phyloP scores from a whole-genome alignment of 371 early-diverging fungal species.

The Lichtheimia ornata region DNA sequence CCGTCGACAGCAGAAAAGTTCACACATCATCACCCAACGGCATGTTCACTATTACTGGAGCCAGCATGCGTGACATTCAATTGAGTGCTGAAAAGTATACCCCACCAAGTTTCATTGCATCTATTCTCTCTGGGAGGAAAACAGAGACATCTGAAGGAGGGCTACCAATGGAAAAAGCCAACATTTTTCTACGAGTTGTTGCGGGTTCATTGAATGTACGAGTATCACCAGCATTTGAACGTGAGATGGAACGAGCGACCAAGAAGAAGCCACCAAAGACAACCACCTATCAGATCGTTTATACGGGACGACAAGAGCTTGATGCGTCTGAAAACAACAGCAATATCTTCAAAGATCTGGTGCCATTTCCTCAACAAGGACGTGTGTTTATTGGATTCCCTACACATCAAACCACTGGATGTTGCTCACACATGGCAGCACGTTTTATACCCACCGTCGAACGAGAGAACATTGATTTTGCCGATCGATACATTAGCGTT shows the following conservation, averaged over 20 bases:
- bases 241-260: constrained; percentile 89
- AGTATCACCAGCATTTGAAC: constrained; percentile 55
- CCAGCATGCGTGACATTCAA: constrained; percentile 67
- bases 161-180: constrained; percentile 47
- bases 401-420: constrained; percentile 92
- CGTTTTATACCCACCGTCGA: constrained; percentile 91
- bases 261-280: constrained; percentile 85
- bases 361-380: constrained; percentile 80
- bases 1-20: constrained; percentile 49
- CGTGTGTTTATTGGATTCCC: constrained; percentile 90
- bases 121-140: constrained; percentile 20
- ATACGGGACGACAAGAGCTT: constrained; percentile 75
- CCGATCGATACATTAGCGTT: constrained; percentile 76
- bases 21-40: constrained; percentile 64
- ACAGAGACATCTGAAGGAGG: constrained; percentile 7
- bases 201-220: constrained; percentile 61
- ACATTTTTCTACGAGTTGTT: constrained; percentile 77
- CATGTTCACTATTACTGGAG: constrained; percentile 67
- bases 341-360: constrained; percentile 70
- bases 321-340: constrained; percentile 64
- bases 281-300: constrained; percentile 74
- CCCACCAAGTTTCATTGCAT: constrained; percentile 28
- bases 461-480: constrained; percentile 90
- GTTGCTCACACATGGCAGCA: constrained; percentile 79
- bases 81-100: constrained; percentile 67